A percentile compares a stretch with the other conserved stretches of the same genome.
phyloP scores from a whole-genome alignment of 1,284 basidiomycete genomes.

The Naganishia sp. region DNA sequence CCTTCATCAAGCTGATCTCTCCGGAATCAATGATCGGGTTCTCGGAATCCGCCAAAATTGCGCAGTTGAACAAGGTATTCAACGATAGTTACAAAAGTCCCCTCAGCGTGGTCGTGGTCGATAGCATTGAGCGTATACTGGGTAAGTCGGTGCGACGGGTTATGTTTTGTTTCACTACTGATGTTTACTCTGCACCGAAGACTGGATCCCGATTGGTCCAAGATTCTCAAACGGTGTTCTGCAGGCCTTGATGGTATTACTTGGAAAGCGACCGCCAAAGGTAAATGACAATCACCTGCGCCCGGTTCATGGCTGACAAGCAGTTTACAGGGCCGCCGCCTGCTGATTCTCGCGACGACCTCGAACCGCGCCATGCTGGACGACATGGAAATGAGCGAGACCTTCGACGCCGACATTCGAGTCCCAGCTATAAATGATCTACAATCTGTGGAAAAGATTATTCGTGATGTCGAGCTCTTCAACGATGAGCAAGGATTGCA shows the following conservation, averaged over 20 bases:
- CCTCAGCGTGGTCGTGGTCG: conserved; percentile 93
- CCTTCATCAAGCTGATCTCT: conserved; percentile 97
- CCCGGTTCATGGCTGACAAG: neutral
- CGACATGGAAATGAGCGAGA: conserved; percentile 85
- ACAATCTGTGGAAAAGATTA: conserved; percentile 70
- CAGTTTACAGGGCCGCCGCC: conserved; percentile 72
- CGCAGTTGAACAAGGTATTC: conserved; percentile 91
- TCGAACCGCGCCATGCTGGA: conserved; percentile 82
- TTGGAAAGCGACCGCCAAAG: conserved; percentile 90
- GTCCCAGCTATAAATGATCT: conserved; percentile 81
- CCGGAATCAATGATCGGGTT: conserved; percentile 97
- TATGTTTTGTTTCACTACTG: neutral
- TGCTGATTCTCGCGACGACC: conserved; percentile 90
- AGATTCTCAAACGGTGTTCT: conserved; percentile 93
- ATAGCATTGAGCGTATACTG: conserved; percentile 84
- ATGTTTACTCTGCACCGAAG: conserved; percentile 54
- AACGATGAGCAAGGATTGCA: conserved; percentile 57
- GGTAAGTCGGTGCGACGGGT: conserved; percentile 59
- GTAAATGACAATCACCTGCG: conserved; percentile 53
- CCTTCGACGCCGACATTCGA: conserved; percentile 85
- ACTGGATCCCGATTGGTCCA: conserved; percentile 97
- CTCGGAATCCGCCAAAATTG: conserved; percentile 86
- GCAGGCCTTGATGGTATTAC: conserved; percentile 85
- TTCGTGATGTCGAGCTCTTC: conserved; percentile 85
- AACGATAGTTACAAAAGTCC: conserved; percentile 97